Conservation (phyloP, 192 early-diverging fungal genomes). For the Rhizophagus sp. region DNA sequence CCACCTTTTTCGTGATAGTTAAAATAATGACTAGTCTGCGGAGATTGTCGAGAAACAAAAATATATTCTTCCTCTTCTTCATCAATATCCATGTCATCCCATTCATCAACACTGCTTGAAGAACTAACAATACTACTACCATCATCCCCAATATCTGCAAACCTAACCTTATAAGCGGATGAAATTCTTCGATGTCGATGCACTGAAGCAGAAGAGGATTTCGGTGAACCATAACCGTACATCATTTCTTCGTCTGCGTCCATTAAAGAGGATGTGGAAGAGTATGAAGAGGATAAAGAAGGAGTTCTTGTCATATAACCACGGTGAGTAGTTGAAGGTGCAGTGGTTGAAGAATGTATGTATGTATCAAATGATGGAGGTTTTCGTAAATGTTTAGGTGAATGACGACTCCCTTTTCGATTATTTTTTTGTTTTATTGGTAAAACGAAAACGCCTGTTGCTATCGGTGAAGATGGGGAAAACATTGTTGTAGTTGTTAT, state of each 20-base stretch:
- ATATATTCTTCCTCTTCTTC: neutral
- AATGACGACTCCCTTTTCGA: neutral
- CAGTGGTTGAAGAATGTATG: neutral
- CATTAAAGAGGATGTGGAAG: neutral
- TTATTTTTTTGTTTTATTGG: neutral
- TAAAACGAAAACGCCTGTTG: neutral
- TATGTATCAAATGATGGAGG: neutral
- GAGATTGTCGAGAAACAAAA: neutral
- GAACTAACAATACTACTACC: neutral
- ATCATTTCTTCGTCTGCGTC: neutral
- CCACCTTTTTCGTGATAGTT: neutral
- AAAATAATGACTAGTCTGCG: neutral
- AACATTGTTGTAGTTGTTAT: neutral
- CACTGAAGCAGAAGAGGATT: neutral
- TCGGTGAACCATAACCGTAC: neutral
- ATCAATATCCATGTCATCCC: neutral
- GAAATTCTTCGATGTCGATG: neutral
- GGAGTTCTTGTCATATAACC: neutral
- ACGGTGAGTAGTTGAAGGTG: too few species aligned
- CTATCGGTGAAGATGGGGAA: neutral
- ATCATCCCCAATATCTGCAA: neutral
- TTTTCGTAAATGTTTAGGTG: neutral
- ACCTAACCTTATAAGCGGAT: neutral
- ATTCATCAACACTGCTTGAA: neutral
- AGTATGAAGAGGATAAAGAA: neutral